Evolutionary conservation across 192 early-diverging fungal species (phyloP), one percentile per base, ranked within the genome.

Genomic region (Linnemannia zychae): DNA sequence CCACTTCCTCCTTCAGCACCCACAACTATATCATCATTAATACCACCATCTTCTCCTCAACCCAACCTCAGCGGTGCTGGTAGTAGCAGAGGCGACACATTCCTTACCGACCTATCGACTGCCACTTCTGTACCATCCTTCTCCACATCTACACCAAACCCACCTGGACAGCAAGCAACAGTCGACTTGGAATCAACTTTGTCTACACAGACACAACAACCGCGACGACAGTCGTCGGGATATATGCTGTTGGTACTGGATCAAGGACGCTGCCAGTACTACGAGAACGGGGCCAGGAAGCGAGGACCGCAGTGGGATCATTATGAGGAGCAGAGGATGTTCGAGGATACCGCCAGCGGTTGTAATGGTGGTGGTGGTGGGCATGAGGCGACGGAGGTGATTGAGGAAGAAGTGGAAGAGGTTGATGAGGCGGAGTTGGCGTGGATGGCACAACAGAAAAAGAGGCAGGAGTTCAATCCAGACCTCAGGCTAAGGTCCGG

Each of bases 171-270:
- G n/a, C 49, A 20, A 11, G 6, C 40, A 9, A 44, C 24, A 63
- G 15, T 11, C 13, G 57, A 33, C 28, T 63, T 12, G 57, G 67
- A 38, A 6, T 16, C 73, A 5, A 38, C 24, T 6, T n/a, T n/a
- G n/a, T 53, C 72, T n/a, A 31, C 46, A 7, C 33, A n/a, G 0
- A 13, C 31, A 33, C 17, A 11, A 74, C 72, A 33, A 33, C 12
- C 24, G 28, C 37, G 28, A 33, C 66, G n/a, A 24, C 48, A 75
- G 38, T 6, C 60, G 2, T 72, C 34, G 24, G 83, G 83, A 15
- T 74, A 85, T 57, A 85, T 85, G 83, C 68, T 85, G 0, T 37
- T 85, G 60, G 76, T 85, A 67, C 53, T 85, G 20, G 24, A 17
- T 48, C 57, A 67, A 13, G 83, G 83, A 1, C 72, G 50, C 2